These are phyloP conservation scores for Ottelia alismoides DNA, from an alignment of 106 monocot species.

Conservation along the genomic window DNA sequence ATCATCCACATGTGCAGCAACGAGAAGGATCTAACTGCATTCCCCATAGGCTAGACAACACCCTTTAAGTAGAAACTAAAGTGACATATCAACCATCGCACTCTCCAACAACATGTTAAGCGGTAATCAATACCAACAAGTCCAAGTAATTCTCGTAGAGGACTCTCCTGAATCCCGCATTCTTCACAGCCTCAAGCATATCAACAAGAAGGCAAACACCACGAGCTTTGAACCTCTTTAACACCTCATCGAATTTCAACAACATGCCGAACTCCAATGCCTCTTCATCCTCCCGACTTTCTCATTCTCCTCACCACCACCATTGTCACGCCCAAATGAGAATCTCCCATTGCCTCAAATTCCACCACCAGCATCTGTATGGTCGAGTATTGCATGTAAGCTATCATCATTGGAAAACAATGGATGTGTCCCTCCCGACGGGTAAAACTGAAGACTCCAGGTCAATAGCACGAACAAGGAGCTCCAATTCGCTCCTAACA, in stretches of 20 bases:
- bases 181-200: slow-evolving; percentile 9
- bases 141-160: slow-evolving; percentile 42
- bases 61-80: slow-evolving; percentile 25
- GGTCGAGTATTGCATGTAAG: no score
- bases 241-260: slow-evolving; percentile 12
- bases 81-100: no score
- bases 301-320: not conserved
- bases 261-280: not conserved
- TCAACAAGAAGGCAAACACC: slow-evolving; percentile 4
- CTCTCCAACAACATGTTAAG: not conserved
- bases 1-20: slow-evolving; percentile 71
- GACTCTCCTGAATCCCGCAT: slow-evolving; percentile 28
- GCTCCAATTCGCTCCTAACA: no score
- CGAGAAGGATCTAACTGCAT: slow-evolving; percentile 31
- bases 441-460: no score
- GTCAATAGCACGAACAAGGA: no score
- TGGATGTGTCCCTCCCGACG: no score
- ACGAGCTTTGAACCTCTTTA: slow-evolving; percentile 5
- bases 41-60: slow-evolving; percentile 49
- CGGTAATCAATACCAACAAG: slow-evolving; percentile 30
- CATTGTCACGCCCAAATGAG: slow-evolving; percentile 1
- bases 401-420: no score
- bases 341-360: slow-evolving; percentile 2
- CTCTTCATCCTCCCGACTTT: not conserved
- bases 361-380: not conserved